Base-by-base conservation (phyloP, 345 rosid genomes). In the Jatropha curcas region DNA sequence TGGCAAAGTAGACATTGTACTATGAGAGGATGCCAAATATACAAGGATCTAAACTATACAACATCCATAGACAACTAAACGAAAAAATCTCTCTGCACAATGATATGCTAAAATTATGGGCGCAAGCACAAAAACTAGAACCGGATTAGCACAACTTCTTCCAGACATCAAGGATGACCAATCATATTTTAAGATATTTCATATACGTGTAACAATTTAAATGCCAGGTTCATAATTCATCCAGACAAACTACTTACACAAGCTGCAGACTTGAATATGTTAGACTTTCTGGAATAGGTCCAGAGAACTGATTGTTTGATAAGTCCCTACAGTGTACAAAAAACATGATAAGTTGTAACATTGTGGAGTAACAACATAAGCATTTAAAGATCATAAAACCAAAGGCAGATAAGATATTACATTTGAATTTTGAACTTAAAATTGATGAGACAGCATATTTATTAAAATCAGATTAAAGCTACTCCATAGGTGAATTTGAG, bases 251-350 rank as follows among this genome's bases (percentile, higher is more conserved):
- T 27, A 78, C 96, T 82, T 86, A 93, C 98, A 86, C 88, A 70
- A 84, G 89, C 83, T 86, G 92, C 83, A 95, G 82, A 71, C 81
- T 84, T 72, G 98, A 85, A 28, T 84, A 77, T 53, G 87, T 74
- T 67, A 95, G 82, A 81, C 94, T 91, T 76, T 88, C 92, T 25
- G 98, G 97, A 86, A 95, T 91, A 61, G 87, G 79, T 48, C 99
- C 99, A 0, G 91, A 70, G 74, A 92, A 81, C 79, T 86, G 88
- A 83, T 95, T 95, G 71, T 87, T 76, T 50, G 98, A 91, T 74
- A 95, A 88, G 80, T 95, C 99, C 82, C 99, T 92, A 79, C 74
- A 71, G 80, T 51, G 56, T 27, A 68, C 28, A 19, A 9, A 61
- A 73, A 34, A 6, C 24, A 46, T 41, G 34, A 9, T 46, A 31